These are phyloP conservation scores for Atkinsonella texensis DNA, from an alignment of 2,329 filamentous ascomycete genomes.

Conservation along the genomic window DNA sequence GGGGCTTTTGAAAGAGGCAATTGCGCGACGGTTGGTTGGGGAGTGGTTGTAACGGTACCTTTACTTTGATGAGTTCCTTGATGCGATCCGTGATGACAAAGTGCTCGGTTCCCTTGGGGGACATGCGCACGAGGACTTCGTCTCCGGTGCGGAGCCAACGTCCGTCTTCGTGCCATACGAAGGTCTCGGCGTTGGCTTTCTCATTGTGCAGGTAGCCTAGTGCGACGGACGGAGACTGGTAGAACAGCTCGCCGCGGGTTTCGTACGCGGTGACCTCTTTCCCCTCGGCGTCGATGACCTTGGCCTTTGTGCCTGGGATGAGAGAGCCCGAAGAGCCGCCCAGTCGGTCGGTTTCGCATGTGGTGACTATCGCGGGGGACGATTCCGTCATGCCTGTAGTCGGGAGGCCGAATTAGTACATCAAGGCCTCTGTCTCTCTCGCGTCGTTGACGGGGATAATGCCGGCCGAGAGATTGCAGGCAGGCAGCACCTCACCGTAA, in stretches of 20 bases:
- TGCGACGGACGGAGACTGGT: conserved; percentile 65
- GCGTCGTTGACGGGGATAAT: no score
- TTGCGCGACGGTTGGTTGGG: no score
- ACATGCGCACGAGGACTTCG: conserved; percentile 58
- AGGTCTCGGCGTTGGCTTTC: conserved; percentile 72
- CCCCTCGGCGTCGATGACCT: conserved; percentile 54
- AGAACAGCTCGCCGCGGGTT: conserved; percentile 66
- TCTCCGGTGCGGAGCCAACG: conserved; percentile 79
- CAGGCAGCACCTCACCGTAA: conserved; percentile 40
- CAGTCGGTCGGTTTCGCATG: conserved; percentile 45
- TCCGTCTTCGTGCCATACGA: conserved; percentile 51
- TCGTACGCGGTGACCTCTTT: conserved; percentile 56
- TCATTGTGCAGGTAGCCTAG: conserved; percentile 82
- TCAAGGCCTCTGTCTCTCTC: no score
- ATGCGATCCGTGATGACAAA: conserved; percentile 71
- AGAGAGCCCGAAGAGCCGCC: conserved; percentile 59
- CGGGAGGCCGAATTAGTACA: no score
- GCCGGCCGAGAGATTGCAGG: no score
- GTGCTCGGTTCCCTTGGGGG: conserved; percentile 61
- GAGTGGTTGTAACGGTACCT: conserved; percentile 32
- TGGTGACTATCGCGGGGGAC: conserved; percentile 51
- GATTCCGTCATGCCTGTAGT: conserved; percentile 60
- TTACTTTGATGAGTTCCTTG: conserved; percentile 65
- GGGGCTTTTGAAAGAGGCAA: no score
- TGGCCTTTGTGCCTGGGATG: conserved; percentile 49